Conservation (phyloP, 2,329 filamentous ascomycete genomes). For the Clonostachys chloroleuca region DNA sequence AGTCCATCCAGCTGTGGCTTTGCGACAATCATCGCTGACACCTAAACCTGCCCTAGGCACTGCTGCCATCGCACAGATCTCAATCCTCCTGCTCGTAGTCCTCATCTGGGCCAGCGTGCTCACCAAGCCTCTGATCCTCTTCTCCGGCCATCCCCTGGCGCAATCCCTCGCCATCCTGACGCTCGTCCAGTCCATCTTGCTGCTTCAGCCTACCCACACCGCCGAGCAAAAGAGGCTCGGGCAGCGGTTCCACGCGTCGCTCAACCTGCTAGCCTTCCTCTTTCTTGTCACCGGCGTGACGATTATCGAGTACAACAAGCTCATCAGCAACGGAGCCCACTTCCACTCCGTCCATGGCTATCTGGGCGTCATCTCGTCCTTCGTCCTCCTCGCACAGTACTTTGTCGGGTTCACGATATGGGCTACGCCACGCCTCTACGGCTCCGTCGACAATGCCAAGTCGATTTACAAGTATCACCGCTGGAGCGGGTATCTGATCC, state of each 20-base stretch:
- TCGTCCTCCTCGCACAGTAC: slow-evolving; percentile 68
- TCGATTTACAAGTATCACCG: slow-evolving; percentile 88
- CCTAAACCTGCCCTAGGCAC: slow-evolving; percentile 54
- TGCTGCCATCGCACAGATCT: slow-evolving; percentile 74
- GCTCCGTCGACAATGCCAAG: slow-evolving; percentile 76
- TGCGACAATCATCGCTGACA: neutral
- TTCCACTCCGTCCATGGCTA: slow-evolving; percentile 80
- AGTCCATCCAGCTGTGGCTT: slow-evolving; percentile 1
- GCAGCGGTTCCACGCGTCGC: slow-evolving; percentile 58
- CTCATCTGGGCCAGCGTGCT: slow-evolving; percentile 79
- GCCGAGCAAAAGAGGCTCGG: slow-evolving; percentile 64
- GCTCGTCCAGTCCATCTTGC: slow-evolving; percentile 73
- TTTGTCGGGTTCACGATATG: slow-evolving; percentile 80
- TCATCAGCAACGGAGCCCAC: slow-evolving; percentile 59
- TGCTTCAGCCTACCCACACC: slow-evolving; percentile 84
- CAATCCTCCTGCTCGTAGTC: slow-evolving; percentile 68
- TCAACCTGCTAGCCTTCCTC: slow-evolving; percentile 64
- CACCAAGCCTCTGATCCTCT: slow-evolving; percentile 66
- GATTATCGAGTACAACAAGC: slow-evolving; percentile 83
- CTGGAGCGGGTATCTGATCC: slow-evolving; percentile 67
- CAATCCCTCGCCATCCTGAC: slow-evolving; percentile 65
- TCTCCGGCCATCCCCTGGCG: slow-evolving; percentile 82
- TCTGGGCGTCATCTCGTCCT: slow-evolving; percentile 73
- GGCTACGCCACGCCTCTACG: slow-evolving; percentile 69
- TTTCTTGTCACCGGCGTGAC: slow-evolving; percentile 60